A percentile compares a stretch with the other conserved stretches of the same genome.
phyloP scores from a whole-genome alignment of 306 rosid genomes.

The Cicer yamashitae region DNA sequence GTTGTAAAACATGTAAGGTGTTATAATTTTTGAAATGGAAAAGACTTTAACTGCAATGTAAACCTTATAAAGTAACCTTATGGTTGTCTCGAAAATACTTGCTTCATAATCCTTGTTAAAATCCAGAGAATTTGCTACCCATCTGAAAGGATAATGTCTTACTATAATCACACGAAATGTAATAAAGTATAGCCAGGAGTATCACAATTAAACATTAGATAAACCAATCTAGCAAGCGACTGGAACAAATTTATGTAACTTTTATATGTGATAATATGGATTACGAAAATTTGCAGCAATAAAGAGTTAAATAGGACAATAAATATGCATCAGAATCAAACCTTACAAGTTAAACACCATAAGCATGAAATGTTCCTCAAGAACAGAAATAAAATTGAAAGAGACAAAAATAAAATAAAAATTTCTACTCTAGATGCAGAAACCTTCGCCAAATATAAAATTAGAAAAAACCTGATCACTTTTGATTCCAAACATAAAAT shows the following conservation, averaged over 20 bases:
- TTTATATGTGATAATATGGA: neutral
- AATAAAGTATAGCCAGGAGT: constrained; percentile 29
- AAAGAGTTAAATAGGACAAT: constrained; percentile 19
- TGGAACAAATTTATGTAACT: constrained; percentile 29
- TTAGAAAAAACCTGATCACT: constrained; percentile 9
- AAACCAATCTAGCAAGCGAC: constrained; percentile 18
- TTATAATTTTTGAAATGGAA: constrained; percentile 39
- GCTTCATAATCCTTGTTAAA: constrained; percentile 96
- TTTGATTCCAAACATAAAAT: constrained; percentile 23
- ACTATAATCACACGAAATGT: constrained; percentile 29
- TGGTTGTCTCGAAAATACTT: constrained; percentile 99
- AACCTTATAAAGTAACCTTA: constrained; percentile 97
- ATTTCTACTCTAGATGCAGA: constrained; percentile 30
- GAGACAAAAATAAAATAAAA: constrained; percentile 14
- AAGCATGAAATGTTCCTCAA: constrained; percentile 16
- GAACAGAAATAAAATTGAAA: constrained; percentile 18
- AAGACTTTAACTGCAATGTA: constrained; percentile 65
- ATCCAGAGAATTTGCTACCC: constrained; percentile 86
- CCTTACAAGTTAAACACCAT: constrained; percentile 21
- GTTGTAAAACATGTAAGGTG: constrained; percentile 41
- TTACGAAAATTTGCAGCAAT: constrained; percentile 22
- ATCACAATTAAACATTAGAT: constrained; percentile 32
- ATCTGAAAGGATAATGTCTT: constrained; percentile 64
- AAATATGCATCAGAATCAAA: constrained; percentile 37
- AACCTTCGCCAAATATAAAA: constrained; percentile 31